Evolutionary conservation across 352 stramenopile genomes (phyloP).

Genomic region (Plasmopara viticola): DNA sequence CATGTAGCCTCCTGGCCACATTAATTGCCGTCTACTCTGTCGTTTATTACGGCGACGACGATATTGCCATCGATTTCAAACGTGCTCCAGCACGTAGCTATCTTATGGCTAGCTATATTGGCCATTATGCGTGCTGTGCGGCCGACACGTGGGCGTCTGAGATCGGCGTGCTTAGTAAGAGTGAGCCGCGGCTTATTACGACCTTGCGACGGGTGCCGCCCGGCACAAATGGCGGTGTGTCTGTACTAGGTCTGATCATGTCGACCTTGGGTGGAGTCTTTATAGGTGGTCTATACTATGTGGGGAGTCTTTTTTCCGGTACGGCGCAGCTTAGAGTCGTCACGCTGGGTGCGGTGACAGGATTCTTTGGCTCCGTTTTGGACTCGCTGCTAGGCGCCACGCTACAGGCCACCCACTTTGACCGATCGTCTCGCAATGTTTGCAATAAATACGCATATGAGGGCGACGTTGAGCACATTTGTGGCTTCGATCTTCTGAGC

Average conservation of each 20-base stretch:
- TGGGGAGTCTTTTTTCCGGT: conserved; percentile 28
- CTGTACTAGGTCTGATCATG: conserved; percentile 64
- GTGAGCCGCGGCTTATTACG: conserved; percentile 83
- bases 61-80: conserved; percentile 34
- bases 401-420: conserved; percentile 71
- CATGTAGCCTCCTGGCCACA: conserved; percentile 62
- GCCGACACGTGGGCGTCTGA: conserved; percentile 95
- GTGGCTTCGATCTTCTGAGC: conserved; percentile 40
- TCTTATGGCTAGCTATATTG: conserved; percentile 75
- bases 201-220: conserved; percentile 68
- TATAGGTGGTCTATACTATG: conserved; percentile 74
- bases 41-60: conserved; percentile 33
- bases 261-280: conserved; percentile 83
- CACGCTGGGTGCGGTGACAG: conserved; percentile 44
- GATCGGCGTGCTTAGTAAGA: conserved; percentile 85
- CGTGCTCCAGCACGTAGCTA: conserved; percentile 30
- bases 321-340: conserved; percentile 47
- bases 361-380: conserved; percentile 68
- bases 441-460: conserved; percentile 29
- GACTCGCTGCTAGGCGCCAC: conserved; percentile 83
- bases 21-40: conserved; percentile 55
- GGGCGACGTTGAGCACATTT: conserved; percentile 13
- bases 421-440: conserved; percentile 47
- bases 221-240: conserved; percentile 94
- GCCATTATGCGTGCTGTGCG: conserved; percentile 91